Base-by-base conservation (phyloP, 352 stramenopile species). In the Phytophthora citrophthora region DNA sequence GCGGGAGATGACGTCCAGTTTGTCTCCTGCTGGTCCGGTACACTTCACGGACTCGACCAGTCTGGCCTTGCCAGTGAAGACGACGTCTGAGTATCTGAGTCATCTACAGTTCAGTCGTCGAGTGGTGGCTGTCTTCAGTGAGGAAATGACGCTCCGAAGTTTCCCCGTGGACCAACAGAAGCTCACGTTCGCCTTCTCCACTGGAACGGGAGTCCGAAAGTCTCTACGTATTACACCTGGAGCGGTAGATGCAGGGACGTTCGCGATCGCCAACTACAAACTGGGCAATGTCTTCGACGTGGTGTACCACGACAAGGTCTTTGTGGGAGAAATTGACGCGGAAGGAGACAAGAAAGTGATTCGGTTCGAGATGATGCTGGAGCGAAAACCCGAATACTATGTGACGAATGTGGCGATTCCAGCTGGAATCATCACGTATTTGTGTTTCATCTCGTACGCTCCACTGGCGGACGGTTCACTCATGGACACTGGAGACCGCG, bases 121-220 rank as follows among this genome's bases (percentile, higher is more conserved):
- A 1, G 52, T 84, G 2, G 61, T 72, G 49, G 80, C 75, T 2
- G 59, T 70, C 5, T 89, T 89, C 52, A 84, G 48, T 2, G 80
- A 86, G 41, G 75, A 89, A 40, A 87, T 89, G 78, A 68, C 71
- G 2, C 54, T 87, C 12, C 75, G 80, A 34, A 77, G 63, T 47
- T 89, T 89, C 46, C 80, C 80, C 9, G 83, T 86, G 26, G 80
- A 89, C 45, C 75, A 84, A 32, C 80, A 89, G 53, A 86, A 85
- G 45, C 48, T 89, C 26, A 79, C 66, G 11, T 84, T 88, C 40
- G 58, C 68, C 4, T 84, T 88, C 32, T 74, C 77, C 0, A 76
- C 78, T 27, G 51, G 59, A 2, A 40, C 47, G 7, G 77, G 75
- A 5, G 65, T 85, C 29, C 61, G 67, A 8, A 66, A 77, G 2